phyloP scores from a whole-genome alignment of 208 protist species.

The Crithidia brevicula region DNA sequence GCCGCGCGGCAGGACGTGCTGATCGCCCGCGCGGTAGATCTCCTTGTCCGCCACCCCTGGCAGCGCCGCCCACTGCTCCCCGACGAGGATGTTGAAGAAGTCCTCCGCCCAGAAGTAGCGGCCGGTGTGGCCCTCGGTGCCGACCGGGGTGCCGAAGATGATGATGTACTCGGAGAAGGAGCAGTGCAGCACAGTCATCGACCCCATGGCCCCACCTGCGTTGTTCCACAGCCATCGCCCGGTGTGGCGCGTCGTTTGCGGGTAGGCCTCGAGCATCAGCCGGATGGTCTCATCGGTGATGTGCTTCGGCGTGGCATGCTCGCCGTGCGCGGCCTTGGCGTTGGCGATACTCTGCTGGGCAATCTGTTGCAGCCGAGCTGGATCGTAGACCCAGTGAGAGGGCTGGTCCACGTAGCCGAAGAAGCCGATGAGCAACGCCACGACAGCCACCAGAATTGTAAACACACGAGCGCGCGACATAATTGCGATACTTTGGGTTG shows the following conservation, averaged over 20 bases:
- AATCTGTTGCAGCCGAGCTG: conserved; percentile 68
- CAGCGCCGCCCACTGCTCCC: conserved; percentile 88
- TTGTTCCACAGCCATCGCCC: conserved; percentile 91
- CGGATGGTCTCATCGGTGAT: conserved; percentile 73
- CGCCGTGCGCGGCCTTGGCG: conserved; percentile 54
- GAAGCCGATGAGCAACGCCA: conserved; percentile 51
- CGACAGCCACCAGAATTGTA: conserved; percentile 26
- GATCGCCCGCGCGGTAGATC: conserved; percentile 75
- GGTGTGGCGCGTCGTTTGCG: conserved; percentile 57
- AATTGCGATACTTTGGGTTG: too few species aligned
- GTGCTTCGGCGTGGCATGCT: conserved; percentile 37
- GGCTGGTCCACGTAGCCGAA: conserved; percentile 58
- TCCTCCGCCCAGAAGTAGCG: conserved; percentile 84
- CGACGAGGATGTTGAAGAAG: conserved; percentile 92
- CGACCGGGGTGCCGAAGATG: conserved; percentile 89
- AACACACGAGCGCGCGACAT: not conserved
- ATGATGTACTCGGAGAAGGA: conserved; percentile 94
- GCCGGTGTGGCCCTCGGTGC: conserved; percentile 92
- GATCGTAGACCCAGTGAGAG: conserved; percentile 80
- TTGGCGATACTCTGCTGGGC: conserved; percentile 67
- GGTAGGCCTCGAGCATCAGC: conserved; percentile 70
- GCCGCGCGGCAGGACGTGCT: conserved; percentile 71
- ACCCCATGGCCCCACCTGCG: conserved; percentile 92
- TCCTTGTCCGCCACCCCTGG: conserved; percentile 40
- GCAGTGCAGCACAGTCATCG: conserved; percentile 89